These are phyloP conservation scores for Scheffersomyces segobiensis DNA, from an alignment of 1,139 yeast species.

Conservation along the genomic window DNA sequence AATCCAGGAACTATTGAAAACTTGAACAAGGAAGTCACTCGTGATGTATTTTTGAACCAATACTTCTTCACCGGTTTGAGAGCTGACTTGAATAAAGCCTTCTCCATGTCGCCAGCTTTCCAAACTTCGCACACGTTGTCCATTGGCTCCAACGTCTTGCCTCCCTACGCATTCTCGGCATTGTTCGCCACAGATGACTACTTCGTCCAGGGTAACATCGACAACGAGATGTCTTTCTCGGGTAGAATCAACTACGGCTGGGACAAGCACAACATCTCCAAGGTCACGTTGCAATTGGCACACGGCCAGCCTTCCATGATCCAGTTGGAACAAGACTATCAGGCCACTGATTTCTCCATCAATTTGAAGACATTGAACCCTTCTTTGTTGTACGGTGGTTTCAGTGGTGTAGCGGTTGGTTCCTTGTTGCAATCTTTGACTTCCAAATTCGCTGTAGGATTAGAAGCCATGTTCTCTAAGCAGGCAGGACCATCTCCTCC, in stretches of 20 bases:
- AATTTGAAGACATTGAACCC: slow-evolving; percentile 94
- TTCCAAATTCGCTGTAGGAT: slow-evolving; percentile 81
- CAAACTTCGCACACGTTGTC: slow-evolving; percentile 96
- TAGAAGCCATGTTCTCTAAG: slow-evolving; percentile 88
- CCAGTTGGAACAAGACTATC: slow-evolving; percentile 95
- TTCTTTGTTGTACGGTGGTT: slow-evolving; percentile 67
- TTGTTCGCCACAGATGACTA: slow-evolving; percentile 84
- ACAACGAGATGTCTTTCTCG: slow-evolving; percentile 79
- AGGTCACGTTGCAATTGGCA: slow-evolving; percentile 86
- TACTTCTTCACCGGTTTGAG: slow-evolving; percentile 94
- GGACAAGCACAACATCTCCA: slow-evolving; percentile 77
- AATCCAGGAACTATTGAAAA: slow-evolving; percentile 97
- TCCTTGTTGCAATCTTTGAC: slow-evolving; percentile 89
- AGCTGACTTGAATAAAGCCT: slow-evolving; percentile 94
- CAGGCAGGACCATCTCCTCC: slow-evolving; percentile 78
- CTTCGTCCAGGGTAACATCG: slow-evolving; percentile 89
- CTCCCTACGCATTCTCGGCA: slow-evolving; percentile 91
- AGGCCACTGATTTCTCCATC: slow-evolving; percentile 83
- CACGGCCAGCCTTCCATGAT: slow-evolving; percentile 91
- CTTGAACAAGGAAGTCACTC: slow-evolving; percentile 86
- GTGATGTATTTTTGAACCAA: slow-evolving; percentile 88
- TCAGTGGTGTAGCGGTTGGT: slow-evolving; percentile 90
- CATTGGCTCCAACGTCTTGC: slow-evolving; percentile 82
- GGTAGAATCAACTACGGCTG: slow-evolving; percentile 94
- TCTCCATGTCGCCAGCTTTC: slow-evolving; percentile 90